Evolutionary conservation across 306 rosid species (phyloP), one percentile per base, ranked within the genome.

Genomic region (Parietaria judaica): DNA sequence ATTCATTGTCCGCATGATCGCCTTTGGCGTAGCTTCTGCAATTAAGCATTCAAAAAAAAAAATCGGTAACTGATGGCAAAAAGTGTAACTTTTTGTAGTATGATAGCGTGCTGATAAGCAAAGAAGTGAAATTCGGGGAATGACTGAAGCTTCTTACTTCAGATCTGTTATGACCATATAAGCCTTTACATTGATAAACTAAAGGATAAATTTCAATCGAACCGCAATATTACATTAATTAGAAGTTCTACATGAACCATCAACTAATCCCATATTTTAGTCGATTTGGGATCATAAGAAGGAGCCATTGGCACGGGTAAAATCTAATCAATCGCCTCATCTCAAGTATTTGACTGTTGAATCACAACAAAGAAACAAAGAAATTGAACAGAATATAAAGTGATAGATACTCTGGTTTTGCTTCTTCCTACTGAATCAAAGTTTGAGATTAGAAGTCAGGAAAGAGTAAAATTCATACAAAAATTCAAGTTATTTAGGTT

Each of bases 11-110:
- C 97, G 89, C 97, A 91, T 80, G 69, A 91, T 87, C 51, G 97
- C 97, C 80, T 91, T 91, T 31, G 97, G 97, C 14, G 97, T 91
- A 69, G 97, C 97, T 83, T 91, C 97, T 91, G 96, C 83, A 83
- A 65, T 76, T 52, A 49, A 79, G 66, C 48, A 77, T 54, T 58
- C 66, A 66, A 23, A 67, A 65, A 64, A 36, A 3, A 51, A 51
- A 51, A 14, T 13, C 16, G 23, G 6, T 15, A 35, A 63, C 67
- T 50, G 9, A 41, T 41, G 9, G 3, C 45, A 41, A 41, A 23
- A 23, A 2, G 31, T 2, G 31, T 23, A 23, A 23, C 31, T 23
- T 23, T 23, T 23, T 23, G 1, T 23, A 23, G 31, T 41, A 41
- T 41, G 45, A 41, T 5, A 41, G 9, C 1, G 45, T 41, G 45